Conservation (phyloP, 2,329 filamentous ascomycete species). For the Amylocarpus encephaloides region DNA sequence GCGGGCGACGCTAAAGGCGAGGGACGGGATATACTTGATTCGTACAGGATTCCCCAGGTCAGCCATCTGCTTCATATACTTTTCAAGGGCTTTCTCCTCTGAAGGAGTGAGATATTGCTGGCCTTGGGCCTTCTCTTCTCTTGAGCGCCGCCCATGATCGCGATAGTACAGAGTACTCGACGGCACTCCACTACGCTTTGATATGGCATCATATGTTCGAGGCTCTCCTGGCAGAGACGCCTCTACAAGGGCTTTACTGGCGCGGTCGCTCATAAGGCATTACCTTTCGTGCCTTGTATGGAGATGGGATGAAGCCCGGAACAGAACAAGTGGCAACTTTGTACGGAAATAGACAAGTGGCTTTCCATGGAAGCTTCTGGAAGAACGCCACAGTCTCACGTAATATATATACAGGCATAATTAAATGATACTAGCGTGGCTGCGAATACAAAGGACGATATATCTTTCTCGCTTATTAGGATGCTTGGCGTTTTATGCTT, state of each 20-base stretch:
- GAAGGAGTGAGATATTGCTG: slow-evolving; percentile 27
- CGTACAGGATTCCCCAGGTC: slow-evolving; percentile 16
- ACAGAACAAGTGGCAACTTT: too few species aligned
- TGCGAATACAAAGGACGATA: neutral
- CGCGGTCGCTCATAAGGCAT: neutral
- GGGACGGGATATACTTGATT: slow-evolving; percentile 5
- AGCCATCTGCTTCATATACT: slow-evolving; percentile 3
- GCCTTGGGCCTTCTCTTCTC: slow-evolving; percentile 24
- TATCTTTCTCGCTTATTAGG: neutral
- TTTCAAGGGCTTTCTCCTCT: slow-evolving; percentile 25
- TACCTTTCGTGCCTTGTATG: neutral
- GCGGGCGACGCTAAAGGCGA: slow-evolving; percentile 6
- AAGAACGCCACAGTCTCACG: neutral
- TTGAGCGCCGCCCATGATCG: slow-evolving; percentile 22
- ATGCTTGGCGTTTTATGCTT: neutral
- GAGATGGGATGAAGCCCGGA: neutral
- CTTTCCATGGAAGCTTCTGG: neutral
- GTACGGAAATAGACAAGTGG: neutral
- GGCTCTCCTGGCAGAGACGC: neutral
- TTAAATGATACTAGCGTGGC: neutral
- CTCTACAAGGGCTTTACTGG: neutral
- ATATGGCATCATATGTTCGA: slow-evolving; percentile 8
- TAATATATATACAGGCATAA: neutral
- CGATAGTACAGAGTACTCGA: slow-evolving; percentile 23
- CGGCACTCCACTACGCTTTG: slow-evolving; percentile 16